Conservation (phyloP, 2,329 filamentous ascomycete species). For the Aspergillus pseudoterreus region DNA sequence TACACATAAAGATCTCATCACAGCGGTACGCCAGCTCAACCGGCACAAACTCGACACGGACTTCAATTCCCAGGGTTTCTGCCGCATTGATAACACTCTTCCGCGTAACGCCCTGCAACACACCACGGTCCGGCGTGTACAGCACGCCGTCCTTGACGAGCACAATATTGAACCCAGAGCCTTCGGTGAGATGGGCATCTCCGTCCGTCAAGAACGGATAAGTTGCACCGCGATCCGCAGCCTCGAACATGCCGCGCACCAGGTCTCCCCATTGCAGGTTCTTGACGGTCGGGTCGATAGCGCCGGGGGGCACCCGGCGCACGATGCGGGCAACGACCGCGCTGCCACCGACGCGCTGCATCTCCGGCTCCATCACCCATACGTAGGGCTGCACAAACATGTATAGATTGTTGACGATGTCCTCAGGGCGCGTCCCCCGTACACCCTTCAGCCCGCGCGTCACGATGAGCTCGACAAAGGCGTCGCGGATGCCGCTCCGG, state of each 20-base stretch:
- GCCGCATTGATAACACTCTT: constrained; percentile 49
- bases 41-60: constrained; percentile 42
- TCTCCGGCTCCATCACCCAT: constrained; percentile 49
- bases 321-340: constrained; percentile 48
- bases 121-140: constrained; percentile 47
- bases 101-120: constrained; percentile 48
- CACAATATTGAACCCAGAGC: constrained; percentile 49
- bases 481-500: constrained; percentile 47
- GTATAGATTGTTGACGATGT: constrained; percentile 43
- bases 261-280: constrained; percentile 53
- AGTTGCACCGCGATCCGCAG: constrained; percentile 43
- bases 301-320: constrained; percentile 42
- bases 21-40: constrained; percentile 39
- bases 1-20: constrained; percentile 53
- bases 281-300: constrained; percentile 52
- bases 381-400: constrained; percentile 49
- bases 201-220: constrained; percentile 53
- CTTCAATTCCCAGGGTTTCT: constrained; percentile 26
- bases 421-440: constrained; percentile 31
- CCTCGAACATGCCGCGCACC: constrained; percentile 45
- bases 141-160: constrained; percentile 45
- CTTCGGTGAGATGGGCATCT: constrained; percentile 49
- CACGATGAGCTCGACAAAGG: constrained; percentile 51
- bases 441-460: constrained; percentile 47
- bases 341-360: constrained; percentile 39